Evolutionary conservation across 2,329 filamentous ascomycete genomes (phyloP).

Genomic region (Sclerotiophoma versabilis): DNA sequence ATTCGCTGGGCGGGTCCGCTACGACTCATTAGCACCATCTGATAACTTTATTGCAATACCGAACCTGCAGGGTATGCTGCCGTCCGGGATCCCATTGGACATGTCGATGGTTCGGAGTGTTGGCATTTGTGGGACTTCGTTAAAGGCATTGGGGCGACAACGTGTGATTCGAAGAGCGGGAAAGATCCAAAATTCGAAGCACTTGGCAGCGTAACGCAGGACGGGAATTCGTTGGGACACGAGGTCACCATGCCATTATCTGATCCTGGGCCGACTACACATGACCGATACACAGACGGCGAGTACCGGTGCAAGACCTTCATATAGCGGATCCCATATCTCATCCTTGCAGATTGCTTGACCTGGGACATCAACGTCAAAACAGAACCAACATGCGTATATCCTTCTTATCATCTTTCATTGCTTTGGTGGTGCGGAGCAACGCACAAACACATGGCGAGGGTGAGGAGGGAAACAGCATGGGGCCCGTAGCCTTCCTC

Average conservation of each 20-base stretch:
- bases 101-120: not conserved
- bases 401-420: not conserved
- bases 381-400: conserved; percentile 15
- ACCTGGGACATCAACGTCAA: not conserved
- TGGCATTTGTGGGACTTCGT: conserved; percentile 6
- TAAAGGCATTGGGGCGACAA: conserved; percentile 8
- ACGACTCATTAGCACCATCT: conserved; percentile 32
- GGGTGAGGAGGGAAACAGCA: conserved; percentile 43
- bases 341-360: not conserved
- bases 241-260: conserved; percentile 14
- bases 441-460: conserved; percentile 35
- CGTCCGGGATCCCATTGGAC: conserved; percentile 4
- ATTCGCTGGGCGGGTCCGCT: conserved; percentile 15
- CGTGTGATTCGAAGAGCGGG: conserved; percentile 15
- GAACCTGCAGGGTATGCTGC: conserved; percentile 10
- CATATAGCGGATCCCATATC: conserved; percentile 10
- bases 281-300: not conserved
- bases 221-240: conserved; percentile 11
- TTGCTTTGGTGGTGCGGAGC: conserved; percentile 3
- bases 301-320: not conserved
- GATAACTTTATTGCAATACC: conserved; percentile 32
- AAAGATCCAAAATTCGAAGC: conserved; percentile 19
- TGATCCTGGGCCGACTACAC: conserved; percentile 8
- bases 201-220: conserved; percentile 25
- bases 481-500: conserved; percentile 67